Evolutionary conservation across 2,329 filamentous ascomycete genomes (phyloP).

Genomic region (Nemania bipapillata): DNA sequence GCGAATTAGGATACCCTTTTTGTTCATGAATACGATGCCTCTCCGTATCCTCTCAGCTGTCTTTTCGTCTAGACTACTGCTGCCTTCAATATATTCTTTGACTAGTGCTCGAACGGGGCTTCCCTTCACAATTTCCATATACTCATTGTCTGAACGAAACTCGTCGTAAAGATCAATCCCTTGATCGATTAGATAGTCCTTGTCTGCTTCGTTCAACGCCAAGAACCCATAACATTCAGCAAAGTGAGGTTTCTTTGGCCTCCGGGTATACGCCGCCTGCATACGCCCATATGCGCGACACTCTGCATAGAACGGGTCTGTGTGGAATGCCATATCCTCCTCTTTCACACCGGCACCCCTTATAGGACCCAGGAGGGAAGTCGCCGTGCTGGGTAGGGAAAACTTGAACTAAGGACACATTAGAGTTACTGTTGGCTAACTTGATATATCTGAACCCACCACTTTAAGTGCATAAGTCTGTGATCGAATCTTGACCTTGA

Average conservation of each 20-base stretch:
- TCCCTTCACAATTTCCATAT: slow-evolving; percentile 16
- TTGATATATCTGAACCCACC: slow-evolving; percentile 15
- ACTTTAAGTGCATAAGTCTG: slow-evolving; percentile 33
- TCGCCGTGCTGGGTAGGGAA: neutral
- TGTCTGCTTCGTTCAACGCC: slow-evolving; percentile 24
- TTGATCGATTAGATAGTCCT: neutral
- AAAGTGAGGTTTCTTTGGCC: slow-evolving; percentile 16
- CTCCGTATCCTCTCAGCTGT: slow-evolving; percentile 16
- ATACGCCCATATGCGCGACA: slow-evolving; percentile 36
- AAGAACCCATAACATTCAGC: slow-evolving; percentile 27
- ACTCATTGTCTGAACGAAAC: slow-evolving; percentile 23
- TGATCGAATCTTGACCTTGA: slow-evolving; percentile 27
- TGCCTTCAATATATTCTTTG: slow-evolving; percentile 36
- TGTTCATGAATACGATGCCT: slow-evolving; percentile 29
- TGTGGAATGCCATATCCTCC: neutral
- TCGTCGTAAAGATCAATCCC: slow-evolving; percentile 33
- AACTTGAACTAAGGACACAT: slow-evolving; percentile 5
- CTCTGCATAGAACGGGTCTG: slow-evolving; percentile 18
- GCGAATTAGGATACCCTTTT: slow-evolving; percentile 9
- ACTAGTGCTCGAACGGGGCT: slow-evolving; percentile 31
- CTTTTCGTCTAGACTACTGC: slow-evolving; percentile 10
- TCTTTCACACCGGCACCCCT: neutral
- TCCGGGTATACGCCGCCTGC: slow-evolving; percentile 6
- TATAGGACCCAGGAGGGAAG: neutral
- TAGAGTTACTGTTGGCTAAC: neutral